Evolutionary conservation across 2,329 filamentous ascomycete species (phyloP), one percentile per base, ranked within the genome.

Genomic region (Fusarium fujikuroi): DNA sequence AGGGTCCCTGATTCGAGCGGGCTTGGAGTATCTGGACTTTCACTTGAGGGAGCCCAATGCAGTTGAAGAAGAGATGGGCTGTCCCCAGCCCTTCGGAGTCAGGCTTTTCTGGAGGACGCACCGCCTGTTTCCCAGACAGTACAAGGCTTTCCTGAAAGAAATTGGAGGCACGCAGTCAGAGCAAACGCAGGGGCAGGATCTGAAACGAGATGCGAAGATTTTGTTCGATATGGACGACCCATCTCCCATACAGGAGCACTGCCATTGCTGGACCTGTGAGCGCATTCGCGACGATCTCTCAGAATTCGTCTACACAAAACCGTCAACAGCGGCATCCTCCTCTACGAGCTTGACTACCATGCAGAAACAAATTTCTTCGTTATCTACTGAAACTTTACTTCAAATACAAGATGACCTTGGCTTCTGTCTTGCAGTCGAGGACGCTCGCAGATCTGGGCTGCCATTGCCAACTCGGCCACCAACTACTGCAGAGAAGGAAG

Each of bases 361-460:
- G 21, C 52, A 61, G 12, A 60, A 67, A 5, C 59, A 73, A 8
- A 16, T 72, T 9, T 60, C 30, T 4, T 28, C 40, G 2, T 28
- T 72, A 23, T 70, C 69, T 19, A 23, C 64, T 1, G 69, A 73
- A 7, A 57, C 53, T 18, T 15, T 73, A 7, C 44, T 57, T 1
- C 70, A 72, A 8, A 72, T 72, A 18, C 69, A 72, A 2, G 70
- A 72, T n/a, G 70, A 72, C n/a, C 9, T 72, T 1, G 70, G 70
- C 14, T 72, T 72, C 18, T 50, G 53, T 7, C 37, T 70, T 4
- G 42, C 69, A 1, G 70, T 59, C 9, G 64, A 72, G 25, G 66
- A 61, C 32, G 69, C 70, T 16, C 69, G 70, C 0, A 40, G 23
- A 39, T 43, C 54, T 21, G 37, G 37, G 18, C 25, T 43, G 1